Conservation (phyloP, 306 rosid genomes). For the Phaseolus lunatus region DNA sequence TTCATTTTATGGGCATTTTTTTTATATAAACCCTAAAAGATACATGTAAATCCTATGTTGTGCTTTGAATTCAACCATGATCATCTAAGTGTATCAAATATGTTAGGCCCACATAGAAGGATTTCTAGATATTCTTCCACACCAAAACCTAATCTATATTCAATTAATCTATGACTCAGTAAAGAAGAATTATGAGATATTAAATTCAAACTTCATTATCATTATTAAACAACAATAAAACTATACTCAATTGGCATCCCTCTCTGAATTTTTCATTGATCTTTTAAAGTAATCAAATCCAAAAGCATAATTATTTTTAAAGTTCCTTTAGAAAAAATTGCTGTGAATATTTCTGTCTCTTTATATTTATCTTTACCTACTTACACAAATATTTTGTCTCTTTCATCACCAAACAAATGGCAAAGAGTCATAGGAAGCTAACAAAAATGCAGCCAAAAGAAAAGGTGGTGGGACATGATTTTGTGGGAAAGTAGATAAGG, state of each 20-base stretch:
- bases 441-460: constrained; percentile 9
- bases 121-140: not conserved
- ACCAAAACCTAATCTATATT: constrained; percentile 26
- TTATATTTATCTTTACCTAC: not conserved
- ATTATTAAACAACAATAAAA: too few species aligned
- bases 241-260: too few species aligned
- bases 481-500: constrained; percentile 21
- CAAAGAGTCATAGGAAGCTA: not conserved
- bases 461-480: constrained; percentile 23
- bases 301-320: too few species aligned
- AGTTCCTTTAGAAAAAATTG: not conserved
- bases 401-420: not conserved
- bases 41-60: not conserved
- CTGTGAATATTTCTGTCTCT: not conserved
- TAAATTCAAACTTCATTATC: not conserved
- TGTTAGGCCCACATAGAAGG: constrained; percentile 38
- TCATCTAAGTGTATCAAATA: not conserved
- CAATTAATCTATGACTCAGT: not conserved
- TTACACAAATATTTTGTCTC: too few species aligned
- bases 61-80: constrained; percentile 14
- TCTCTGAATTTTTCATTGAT: not conserved
- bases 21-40: not conserved
- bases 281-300: too few species aligned
- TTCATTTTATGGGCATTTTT: not conserved
- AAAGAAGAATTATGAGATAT: not conserved